A percentile compares a stretch with the other conserved stretches of the same genome.
Conservation (phyloP, 371 early-diverging fungal species). For the Apophysomyces variabilis region DNA sequence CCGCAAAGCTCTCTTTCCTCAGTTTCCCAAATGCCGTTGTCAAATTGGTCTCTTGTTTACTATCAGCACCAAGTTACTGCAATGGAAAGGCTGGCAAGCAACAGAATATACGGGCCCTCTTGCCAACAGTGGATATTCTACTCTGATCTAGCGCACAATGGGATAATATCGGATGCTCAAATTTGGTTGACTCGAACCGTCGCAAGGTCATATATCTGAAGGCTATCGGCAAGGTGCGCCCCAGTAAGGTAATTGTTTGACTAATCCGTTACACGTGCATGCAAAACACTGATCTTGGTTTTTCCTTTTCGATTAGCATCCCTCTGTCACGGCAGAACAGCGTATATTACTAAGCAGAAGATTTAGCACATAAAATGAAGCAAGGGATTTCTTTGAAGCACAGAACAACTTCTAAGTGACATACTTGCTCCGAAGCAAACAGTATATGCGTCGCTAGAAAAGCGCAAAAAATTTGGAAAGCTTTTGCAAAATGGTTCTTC, state of each 20-base stretch:
- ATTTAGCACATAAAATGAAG: conserved; percentile 88
- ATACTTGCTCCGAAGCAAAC: no score
- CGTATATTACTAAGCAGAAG: conserved; percentile 86
- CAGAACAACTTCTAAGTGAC: conserved; percentile 63
- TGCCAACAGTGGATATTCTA: conserved; percentile 81
- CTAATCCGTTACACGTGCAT: not conserved
- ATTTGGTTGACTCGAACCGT: conserved; percentile 77
- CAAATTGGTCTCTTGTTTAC: not conserved
- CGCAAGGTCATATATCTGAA: conserved; percentile 93
- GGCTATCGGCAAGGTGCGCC: conserved; percentile 94
- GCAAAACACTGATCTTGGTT: not conserved
- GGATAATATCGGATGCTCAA: conserved; percentile 82
- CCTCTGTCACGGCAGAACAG: conserved; percentile 74
- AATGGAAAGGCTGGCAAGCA: conserved; percentile 89
- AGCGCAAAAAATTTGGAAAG: not conserved
- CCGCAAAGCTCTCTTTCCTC: not conserved
- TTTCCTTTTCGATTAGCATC: conserved; percentile 34
- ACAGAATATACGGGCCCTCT: conserved; percentile 85
- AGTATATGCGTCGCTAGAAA: no score
- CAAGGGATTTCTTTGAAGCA: conserved; percentile 88
- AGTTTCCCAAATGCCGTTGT: not conserved
- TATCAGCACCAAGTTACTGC: conserved; percentile 7
- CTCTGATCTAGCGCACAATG: conserved; percentile 80
- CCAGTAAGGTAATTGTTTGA: conserved; percentile 80
- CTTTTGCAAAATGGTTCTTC: not conserved